A percentile compares a stretch with the other conserved stretches of the same genome.
phyloP scores from a whole-genome alignment of 2,329 filamentous ascomycete genomes.

The Hypomyces perniciosus region DNA sequence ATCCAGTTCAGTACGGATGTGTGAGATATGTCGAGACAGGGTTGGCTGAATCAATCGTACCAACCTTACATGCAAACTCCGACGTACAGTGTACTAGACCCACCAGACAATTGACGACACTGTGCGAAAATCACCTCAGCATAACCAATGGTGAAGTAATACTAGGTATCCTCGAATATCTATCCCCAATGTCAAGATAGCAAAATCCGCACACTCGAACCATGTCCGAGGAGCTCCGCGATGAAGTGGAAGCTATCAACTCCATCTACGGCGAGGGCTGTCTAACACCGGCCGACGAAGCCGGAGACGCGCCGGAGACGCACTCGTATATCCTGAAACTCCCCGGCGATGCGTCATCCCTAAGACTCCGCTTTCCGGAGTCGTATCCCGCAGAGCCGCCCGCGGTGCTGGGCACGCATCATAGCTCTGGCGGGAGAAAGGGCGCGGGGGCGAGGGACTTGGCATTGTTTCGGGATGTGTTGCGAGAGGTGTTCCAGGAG shows the following conservation, averaged over 20 bases:
- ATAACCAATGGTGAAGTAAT: no score
- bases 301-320: no score
- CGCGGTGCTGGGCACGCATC: constrained; percentile 69
- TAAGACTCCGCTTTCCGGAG: constrained; percentile 62
- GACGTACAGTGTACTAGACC: neutral
- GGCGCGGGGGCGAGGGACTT: constrained; percentile 69
- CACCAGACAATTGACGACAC: neutral
- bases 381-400: constrained; percentile 73
- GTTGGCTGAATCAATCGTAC: neutral
- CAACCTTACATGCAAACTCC: neutral
- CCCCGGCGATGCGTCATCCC: constrained; percentile 53
- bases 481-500: constrained; percentile 62
- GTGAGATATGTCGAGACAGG: neutral
- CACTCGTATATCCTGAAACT: constrained; percentile 57
- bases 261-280: constrained; percentile 73
- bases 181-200: neutral
- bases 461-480: constrained; percentile 59
- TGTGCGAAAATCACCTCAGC: constrained; percentile 11
- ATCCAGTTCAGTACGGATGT: neutral
- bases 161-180: neutral
- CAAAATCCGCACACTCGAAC: constrained; percentile 1
- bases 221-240: constrained; percentile 56
- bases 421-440: constrained; percentile 66
- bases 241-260: constrained; percentile 77
- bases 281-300: constrained; percentile 38